These are phyloP conservation scores for Lepidopterella palustris DNA, from an alignment of 495 filamentous ascomycete species.

Conservation along the genomic window DNA sequence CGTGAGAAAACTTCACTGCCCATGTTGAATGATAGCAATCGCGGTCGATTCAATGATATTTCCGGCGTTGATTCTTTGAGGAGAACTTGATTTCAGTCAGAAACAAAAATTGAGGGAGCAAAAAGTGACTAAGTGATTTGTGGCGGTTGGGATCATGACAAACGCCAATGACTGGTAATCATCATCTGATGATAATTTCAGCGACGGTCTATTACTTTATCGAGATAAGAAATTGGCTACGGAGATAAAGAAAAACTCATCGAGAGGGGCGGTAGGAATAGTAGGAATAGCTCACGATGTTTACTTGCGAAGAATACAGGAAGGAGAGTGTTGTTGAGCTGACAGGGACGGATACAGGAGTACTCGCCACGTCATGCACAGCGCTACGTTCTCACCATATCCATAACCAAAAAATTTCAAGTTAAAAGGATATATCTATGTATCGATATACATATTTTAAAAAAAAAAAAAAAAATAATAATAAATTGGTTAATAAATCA, in stretches of 20 bases:
- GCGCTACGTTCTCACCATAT: too few relatives aligned
- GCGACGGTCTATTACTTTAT: neutral
- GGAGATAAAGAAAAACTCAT: neutral
- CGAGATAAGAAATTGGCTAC: neutral
- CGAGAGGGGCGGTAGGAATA: neutral
- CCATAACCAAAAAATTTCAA: too few relatives aligned
- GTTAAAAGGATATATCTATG: too few relatives aligned
- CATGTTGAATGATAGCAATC: slow-evolving; percentile 27
- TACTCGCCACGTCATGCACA: too few relatives aligned
- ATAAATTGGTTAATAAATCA: too few relatives aligned
- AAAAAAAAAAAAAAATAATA: too few relatives aligned
- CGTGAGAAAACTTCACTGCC: slow-evolving; percentile 11
- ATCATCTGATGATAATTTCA: neutral
- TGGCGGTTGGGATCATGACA: neutral
- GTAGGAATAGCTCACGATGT: neutral
- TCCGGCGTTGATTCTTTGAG: neutral
- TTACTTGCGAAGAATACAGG: neutral
- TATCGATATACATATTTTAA: too few relatives aligned
- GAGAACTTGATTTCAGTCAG: neutral
- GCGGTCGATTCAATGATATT: neutral
- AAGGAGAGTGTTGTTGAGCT: neutral
- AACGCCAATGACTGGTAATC: neutral
- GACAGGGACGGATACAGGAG: neutral
- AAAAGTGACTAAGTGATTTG: slow-evolving; percentile 2
- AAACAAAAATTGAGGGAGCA: neutral